These are phyloP conservation scores for Globisporangium parvum DNA, from an alignment of 352 stramenopile genomes.

Conservation along the genomic window DNA sequence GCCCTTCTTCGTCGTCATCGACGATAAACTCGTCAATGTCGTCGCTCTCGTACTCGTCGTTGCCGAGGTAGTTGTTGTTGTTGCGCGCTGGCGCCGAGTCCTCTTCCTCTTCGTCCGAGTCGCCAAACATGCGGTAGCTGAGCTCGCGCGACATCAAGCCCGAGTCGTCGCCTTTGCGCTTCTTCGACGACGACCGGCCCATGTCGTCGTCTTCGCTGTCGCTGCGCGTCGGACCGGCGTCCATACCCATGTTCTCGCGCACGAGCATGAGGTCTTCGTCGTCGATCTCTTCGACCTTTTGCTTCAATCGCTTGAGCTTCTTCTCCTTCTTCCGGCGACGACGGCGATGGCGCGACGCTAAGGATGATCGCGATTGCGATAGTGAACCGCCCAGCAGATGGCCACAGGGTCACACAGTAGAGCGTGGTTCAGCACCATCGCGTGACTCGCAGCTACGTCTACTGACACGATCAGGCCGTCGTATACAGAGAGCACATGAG, in stretches of 20 bases:
- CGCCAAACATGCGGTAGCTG: conserved; percentile 86
- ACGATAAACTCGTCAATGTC: conserved; percentile 90
- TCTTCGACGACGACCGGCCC: conserved; percentile 58
- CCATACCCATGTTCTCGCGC: conserved; percentile 87
- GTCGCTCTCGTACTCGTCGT: conserved; percentile 87
- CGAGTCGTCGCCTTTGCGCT: conserved; percentile 64
- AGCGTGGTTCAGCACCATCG: not conserved
- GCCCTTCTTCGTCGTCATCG: conserved; percentile 85
- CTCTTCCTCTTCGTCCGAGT: conserved; percentile 86
- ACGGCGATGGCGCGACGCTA: conserved; percentile 49
- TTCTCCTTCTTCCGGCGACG: conserved; percentile 84
- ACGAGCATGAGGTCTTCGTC: conserved; percentile 86
- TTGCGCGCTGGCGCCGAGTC: conserved; percentile 54
- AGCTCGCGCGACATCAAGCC: conserved; percentile 83
- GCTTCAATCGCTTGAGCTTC: conserved; percentile 82
- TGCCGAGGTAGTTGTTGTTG: conserved; percentile 79
- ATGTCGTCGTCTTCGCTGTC: conserved; percentile 79
- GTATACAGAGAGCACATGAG: not conserved
- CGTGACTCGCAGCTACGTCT: not conserved
- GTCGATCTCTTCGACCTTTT: conserved; percentile 85
- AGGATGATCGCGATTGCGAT: not conserved
- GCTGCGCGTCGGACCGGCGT: conserved; percentile 57
- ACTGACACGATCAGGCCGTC: not conserved
- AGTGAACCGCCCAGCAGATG: not conserved
- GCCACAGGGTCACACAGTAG: not conserved